A percentile compares a stretch with the other conserved stretches of the same genome.
These are phyloP conservation scores for Hirschioporus abietinus DNA, from an alignment of 768 basidiomycete species.

Conservation along the genomic window DNA sequence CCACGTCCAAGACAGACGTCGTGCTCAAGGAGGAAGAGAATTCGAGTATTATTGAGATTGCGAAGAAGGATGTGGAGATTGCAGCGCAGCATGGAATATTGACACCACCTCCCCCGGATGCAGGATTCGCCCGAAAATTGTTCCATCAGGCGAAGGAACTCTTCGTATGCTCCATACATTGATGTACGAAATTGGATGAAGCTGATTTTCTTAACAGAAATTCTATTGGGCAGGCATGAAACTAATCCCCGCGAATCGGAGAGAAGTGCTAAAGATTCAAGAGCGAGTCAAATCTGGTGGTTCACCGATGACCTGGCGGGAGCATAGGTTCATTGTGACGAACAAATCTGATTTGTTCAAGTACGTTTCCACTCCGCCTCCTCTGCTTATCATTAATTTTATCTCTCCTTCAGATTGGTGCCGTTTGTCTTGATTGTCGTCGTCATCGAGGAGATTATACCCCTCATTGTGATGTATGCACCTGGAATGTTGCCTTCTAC, in stretches of 20 bases:
- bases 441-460: slow-evolving; percentile 75
- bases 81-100: slow-evolving; percentile 68
- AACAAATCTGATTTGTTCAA: slow-evolving; percentile 67
- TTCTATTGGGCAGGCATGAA: slow-evolving; percentile 79
- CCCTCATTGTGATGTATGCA: slow-evolving; percentile 79
- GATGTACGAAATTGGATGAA: neutral
- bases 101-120: slow-evolving; percentile 55
- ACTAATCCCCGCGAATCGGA: slow-evolving; percentile 59
- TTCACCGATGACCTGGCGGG: slow-evolving; percentile 55
- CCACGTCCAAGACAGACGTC: slow-evolving; percentile 18
- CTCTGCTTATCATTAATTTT: neutral
- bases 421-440: slow-evolving; percentile 75
- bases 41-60: slow-evolving; percentile 37
- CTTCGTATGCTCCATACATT: slow-evolving; percentile 30
- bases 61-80: slow-evolving; percentile 56
- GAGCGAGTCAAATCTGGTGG: slow-evolving; percentile 57
- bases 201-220: slow-evolving; percentile 44
- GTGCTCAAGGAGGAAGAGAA: slow-evolving; percentile 8
- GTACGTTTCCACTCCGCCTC: slow-evolving; percentile 30
- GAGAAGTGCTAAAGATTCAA: slow-evolving; percentile 47
- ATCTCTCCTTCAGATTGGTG: slow-evolving; percentile 46
- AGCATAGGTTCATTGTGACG: slow-evolving; percentile 62
- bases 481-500: slow-evolving; percentile 84
- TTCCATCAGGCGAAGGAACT: slow-evolving; percentile 43
- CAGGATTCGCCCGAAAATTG: slow-evolving; percentile 49